A percentile compares a stretch with the other conserved stretches of the same genome.
Evolutionary conservation across 257 asterid species (phyloP).

Genomic region (Solanum chaucha): DNA sequence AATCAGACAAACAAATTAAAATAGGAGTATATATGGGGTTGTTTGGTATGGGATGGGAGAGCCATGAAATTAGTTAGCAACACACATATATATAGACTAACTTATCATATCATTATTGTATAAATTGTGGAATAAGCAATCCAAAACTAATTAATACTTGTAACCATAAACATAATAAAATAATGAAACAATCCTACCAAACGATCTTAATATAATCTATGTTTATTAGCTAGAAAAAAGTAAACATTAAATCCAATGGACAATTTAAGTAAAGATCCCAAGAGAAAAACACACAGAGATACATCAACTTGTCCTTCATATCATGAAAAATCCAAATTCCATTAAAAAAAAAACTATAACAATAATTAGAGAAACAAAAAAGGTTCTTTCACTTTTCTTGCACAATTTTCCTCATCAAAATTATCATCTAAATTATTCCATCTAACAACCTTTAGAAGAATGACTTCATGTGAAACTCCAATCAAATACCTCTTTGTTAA

Average conservation of each 20-base stretch:
- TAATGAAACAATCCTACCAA: too few species aligned
- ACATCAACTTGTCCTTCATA: neutral
- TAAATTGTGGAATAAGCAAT: neutral
- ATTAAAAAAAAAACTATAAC: neutral
- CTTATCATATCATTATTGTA: too few species aligned
- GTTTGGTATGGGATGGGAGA: neutral
- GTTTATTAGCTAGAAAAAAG: neutral
- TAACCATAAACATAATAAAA: too few species aligned
- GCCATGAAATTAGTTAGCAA: neutral
- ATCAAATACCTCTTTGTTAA: slow-evolving; percentile 21
- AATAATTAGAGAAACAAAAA: slow-evolving; percentile 19
- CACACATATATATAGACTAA: neutral
- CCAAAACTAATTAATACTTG: too few species aligned
- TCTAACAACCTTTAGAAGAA: slow-evolving; percentile 8
- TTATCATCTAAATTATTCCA: neutral
- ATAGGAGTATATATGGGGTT: neutral
- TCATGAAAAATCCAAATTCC: neutral
- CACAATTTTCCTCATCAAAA: neutral
- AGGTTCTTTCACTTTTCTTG: slow-evolving; percentile 12
- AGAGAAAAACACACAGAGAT: neutral
- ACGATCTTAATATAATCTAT: neutral
- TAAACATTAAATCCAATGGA: too few species aligned
- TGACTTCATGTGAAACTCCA: slow-evolving; percentile 18
- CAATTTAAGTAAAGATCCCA: neutral
- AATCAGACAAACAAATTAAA: too few species aligned